Conservation (phyloP, 495 filamentous ascomycete genomes). For the Monascus purpureus region DNA sequence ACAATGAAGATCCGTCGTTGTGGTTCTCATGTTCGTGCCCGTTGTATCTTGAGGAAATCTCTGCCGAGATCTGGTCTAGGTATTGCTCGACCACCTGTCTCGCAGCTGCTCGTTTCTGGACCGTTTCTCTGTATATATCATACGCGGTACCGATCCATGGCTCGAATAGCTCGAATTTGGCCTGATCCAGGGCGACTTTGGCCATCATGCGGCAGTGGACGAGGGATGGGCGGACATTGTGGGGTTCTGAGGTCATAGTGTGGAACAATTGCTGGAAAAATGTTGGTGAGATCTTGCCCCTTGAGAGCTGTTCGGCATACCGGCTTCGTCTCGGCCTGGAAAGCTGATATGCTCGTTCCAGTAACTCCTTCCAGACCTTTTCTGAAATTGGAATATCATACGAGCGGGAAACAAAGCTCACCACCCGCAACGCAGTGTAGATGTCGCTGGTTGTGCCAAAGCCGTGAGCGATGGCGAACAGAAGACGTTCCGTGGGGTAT, state of each 20-base stretch:
- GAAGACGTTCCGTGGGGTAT: slow-evolving; percentile 36
- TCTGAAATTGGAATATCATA: slow-evolving; percentile 37
- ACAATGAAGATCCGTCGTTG: background rate
- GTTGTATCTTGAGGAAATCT: background rate
- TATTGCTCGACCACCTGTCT: slow-evolving; percentile 12
- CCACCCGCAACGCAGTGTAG: slow-evolving; percentile 31
- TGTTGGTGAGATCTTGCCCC: slow-evolving; percentile 22
- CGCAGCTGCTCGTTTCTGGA: slow-evolving; percentile 12
- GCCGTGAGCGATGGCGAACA: slow-evolving; percentile 43
- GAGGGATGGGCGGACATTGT: slow-evolving; percentile 40
- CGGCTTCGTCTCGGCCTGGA: slow-evolving; percentile 14
- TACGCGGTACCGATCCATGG: slow-evolving; percentile 17
- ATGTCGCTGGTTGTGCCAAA: slow-evolving; percentile 46
- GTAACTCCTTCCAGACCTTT: slow-evolving; percentile 41
- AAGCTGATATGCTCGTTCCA: slow-evolving; percentile 46
- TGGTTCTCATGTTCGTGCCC: too few relatives aligned
- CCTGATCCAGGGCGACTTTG: slow-evolving; percentile 13
- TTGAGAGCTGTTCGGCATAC: slow-evolving; percentile 6
- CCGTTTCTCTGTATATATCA: slow-evolving; percentile 15
- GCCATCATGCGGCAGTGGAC: slow-evolving; percentile 39
- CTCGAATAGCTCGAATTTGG: slow-evolving; percentile 10
- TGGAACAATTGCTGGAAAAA: slow-evolving; percentile 34
- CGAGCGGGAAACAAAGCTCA: slow-evolving; percentile 42
- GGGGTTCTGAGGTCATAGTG: slow-evolving; percentile 41
- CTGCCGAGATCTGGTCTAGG: slow-evolving; percentile 3